Evolutionary conservation across 352 stramenopile species (phyloP).

Genomic region (Pythium rhizo-oryzae): DNA sequence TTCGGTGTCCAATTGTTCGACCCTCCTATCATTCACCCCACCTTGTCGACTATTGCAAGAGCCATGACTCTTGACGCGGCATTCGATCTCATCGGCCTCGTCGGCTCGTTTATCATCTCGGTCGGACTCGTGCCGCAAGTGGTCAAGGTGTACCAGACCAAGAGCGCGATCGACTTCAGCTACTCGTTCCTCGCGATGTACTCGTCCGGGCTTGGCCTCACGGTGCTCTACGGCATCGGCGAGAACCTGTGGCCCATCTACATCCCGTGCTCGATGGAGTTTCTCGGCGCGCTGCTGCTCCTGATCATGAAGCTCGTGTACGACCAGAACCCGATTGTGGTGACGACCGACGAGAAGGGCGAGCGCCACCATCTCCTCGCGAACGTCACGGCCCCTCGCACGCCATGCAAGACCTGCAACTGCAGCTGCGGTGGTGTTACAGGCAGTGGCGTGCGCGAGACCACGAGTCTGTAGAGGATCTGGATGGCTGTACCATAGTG

Average conservation of each 20-base stretch:
- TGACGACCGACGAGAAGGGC: conserved; percentile 17
- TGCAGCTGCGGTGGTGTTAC: conserved; percentile 17
- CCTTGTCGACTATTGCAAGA: background rate
- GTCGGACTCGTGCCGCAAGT: conserved; percentile 64
- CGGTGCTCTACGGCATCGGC: conserved; percentile 52
- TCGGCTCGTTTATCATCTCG: conserved; percentile 65
- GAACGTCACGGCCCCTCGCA: background rate
- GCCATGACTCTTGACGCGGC: conserved; percentile 24
- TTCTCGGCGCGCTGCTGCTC: conserved; percentile 42
- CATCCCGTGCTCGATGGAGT: conserved; percentile 52
- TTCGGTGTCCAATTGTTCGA: too few relatives aligned
- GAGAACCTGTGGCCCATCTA: conserved; percentile 61
- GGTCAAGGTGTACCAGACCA: conserved; percentile 56
- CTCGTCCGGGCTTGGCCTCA: conserved; percentile 41
- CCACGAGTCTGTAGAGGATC: conserved; percentile 1
- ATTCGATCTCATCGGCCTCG: conserved; percentile 56
- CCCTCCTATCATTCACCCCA: background rate
- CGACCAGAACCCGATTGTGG: conserved; percentile 28
- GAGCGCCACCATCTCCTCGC: conserved; percentile 14
- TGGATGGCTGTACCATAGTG: background rate
- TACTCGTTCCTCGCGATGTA: conserved; percentile 55
- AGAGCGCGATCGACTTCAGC: conserved; percentile 60
- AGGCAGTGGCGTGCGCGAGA: background rate
- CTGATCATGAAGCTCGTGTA: conserved; percentile 53
- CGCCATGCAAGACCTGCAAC: conserved; percentile 19